Conservation (phyloP, 768 basidiomycete genomes). For the Tricholoma flavovirens region DNA sequence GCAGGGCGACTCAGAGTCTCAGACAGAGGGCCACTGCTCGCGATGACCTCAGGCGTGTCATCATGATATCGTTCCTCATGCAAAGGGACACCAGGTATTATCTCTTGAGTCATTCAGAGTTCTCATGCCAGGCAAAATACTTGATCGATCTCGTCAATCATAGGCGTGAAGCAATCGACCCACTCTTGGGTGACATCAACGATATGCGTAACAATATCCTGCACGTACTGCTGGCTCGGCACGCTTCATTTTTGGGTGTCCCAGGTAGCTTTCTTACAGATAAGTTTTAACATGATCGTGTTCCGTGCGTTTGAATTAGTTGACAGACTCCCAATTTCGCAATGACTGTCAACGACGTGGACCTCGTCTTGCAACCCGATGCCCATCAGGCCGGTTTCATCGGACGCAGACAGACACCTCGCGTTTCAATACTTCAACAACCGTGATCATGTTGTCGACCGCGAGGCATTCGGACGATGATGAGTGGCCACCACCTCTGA, state of each 20-base stretch:
- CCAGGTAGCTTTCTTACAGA: conserved; percentile 17
- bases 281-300: conserved; percentile 7
- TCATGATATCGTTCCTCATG: not conserved
- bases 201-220: conserved; percentile 16
- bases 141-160: conserved; percentile 12
- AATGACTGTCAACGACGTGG: conserved; percentile 14
- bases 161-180: conserved; percentile 13
- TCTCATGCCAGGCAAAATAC: conserved; percentile 8
- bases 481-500: conserved; percentile 12
- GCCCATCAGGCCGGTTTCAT: conserved; percentile 1
- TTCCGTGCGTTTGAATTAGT: conserved; percentile 10
- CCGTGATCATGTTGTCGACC: conserved; percentile 8
- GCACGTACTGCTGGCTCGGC: conserved; percentile 1
- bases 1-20: too few species aligned
- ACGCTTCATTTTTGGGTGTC: conserved; percentile 11
- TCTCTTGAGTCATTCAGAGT: not conserved
- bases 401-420: not conserved
- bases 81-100: not conserved
- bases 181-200: conserved; percentile 15
- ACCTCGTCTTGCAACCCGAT: conserved; percentile 14
- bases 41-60: not conserved
- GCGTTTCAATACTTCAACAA: conserved; percentile 4
- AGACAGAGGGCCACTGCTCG: too few species aligned
- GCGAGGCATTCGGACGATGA: conserved; percentile 7
- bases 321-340: conserved; percentile 16